A percentile compares a stretch with the other conserved stretches of the same genome.
Evolutionary conservation across 768 basidiomycete genomes (phyloP).

Genomic region (Xerocomus brunneocitrinus): DNA sequence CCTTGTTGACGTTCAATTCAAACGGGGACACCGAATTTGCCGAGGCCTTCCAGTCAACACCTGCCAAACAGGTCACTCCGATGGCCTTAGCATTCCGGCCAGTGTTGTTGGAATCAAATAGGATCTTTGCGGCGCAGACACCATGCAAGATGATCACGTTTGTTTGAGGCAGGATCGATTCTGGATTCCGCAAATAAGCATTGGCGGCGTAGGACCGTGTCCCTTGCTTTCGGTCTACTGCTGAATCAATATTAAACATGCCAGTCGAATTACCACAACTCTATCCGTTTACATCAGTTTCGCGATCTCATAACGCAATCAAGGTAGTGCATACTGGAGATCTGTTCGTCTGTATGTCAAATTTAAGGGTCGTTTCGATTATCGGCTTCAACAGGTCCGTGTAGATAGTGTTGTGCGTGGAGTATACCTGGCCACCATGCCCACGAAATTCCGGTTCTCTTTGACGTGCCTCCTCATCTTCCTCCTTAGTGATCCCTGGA

Average conservation of each 20-base stretch:
- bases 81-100: background rate
- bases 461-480: background rate
- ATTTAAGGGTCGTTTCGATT: background rate
- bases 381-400: background rate
- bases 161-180: background rate
- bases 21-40: background rate
- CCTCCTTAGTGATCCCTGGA: background rate
- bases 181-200: conserved; percentile 11
- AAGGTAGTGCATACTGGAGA: background rate
- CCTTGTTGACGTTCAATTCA: background rate
- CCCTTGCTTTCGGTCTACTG: conserved; percentile 12
- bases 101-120: conserved; percentile 1
- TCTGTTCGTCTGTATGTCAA: background rate
- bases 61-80: conserved; percentile 11
- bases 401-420: background rate
- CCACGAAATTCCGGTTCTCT: background rate
- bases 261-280: background rate
- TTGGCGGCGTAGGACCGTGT: conserved; percentile 19
- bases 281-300: background rate
- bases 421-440: background rate
- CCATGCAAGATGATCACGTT: background rate
- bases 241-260: conserved; percentile 15
- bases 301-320: background rate
- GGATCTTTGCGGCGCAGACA: conserved; percentile 10
- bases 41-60: conserved; percentile 1